Evolutionary conservation across 192 early-diverging fungal genomes (phyloP).

Genomic region (Entrophospora sp.): DNA sequence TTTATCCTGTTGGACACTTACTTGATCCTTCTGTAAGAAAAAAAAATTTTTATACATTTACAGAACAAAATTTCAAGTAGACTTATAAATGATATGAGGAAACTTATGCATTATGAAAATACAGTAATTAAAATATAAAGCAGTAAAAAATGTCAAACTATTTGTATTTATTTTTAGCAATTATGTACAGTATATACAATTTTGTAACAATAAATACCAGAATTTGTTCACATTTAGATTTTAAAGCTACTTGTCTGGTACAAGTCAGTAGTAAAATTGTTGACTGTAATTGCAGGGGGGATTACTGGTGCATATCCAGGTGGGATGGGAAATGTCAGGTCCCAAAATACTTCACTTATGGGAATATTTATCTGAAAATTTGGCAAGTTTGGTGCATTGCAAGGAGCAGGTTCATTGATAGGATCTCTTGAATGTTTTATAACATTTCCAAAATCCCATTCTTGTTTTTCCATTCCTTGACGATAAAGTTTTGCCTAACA

Average conservation of each 20-base stretch:
- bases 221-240: conserved; percentile 4
- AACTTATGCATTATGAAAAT: no score
- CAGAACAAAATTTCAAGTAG: no score
- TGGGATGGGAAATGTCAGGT: not conserved
- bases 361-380: not conserved
- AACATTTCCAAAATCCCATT: conserved; percentile 4
- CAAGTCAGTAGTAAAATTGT: conserved; percentile 4
- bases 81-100: no score
- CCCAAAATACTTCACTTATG: conserved; percentile 10
- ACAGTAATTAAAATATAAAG: no score
- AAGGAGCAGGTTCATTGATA: not conserved
- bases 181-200: no score
- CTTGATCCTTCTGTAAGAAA: no score
- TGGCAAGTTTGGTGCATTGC: conserved; percentile 6
- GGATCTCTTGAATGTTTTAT: conserved; percentile 3
- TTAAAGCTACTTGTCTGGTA: not conserved
- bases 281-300: not conserved
- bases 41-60: no score
- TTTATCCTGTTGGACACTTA: no score
- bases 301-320: not conserved
- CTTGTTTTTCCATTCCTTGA: not conserved
- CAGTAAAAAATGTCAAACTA: no score
- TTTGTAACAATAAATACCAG: no score
- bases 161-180: no score
- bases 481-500: conserved; percentile 8